Evolutionary conservation across 2,329 filamentous ascomycete species (phyloP), one percentile per base, ranked within the genome.

Genomic region (Purpureocillium takamizusanense): DNA sequence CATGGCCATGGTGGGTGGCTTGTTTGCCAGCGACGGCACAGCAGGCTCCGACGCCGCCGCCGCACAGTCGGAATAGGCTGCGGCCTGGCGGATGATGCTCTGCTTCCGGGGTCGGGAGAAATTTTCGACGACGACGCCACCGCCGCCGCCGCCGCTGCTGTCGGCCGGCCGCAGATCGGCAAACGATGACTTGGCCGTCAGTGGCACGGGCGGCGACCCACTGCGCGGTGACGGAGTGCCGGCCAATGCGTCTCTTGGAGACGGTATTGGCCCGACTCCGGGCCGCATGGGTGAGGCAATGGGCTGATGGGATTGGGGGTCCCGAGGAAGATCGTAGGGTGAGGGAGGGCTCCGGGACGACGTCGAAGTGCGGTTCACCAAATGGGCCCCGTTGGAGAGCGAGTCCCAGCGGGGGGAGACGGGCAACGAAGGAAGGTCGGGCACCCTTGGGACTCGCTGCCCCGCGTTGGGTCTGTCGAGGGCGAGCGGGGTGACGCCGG

Each of bases 71-170:
- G 37, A 31, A 15, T 13, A 30, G n/a, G 28, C 30, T 17, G 56
- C 53, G 37, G 61, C 52, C 43, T 69, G 68, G 40, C 64, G 65
- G 42, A 73, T 62, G 42, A 73, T 62, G 52, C 74, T 77, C 30
- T 64, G 59, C 43, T 74, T 74, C 41, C 74, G 64, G 31, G 74
- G 74, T 30, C 74, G 66, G n/a, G 74, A 78, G 52, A 78, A 78
- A 55, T 78, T 78, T 49, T 70, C 69, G 33, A 74, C 61, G 33
- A 54, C 51, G 46, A 60, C 57, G 37, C 51, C 54, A 10, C 21
- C 21, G 21, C 21, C 10, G 21, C 51, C 57, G 37, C 51, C 54
- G 21, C 21, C 21, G 21, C 21, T 25, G 21, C 51, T 54, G 35
- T 63, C 59, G 36, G 57, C 51, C 55, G 50, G 45, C 32, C 65